Evolutionary conservation across 345 rosid species (phyloP), one percentile per base, ranked within the genome.

Genomic region (Linum trigynum): DNA sequence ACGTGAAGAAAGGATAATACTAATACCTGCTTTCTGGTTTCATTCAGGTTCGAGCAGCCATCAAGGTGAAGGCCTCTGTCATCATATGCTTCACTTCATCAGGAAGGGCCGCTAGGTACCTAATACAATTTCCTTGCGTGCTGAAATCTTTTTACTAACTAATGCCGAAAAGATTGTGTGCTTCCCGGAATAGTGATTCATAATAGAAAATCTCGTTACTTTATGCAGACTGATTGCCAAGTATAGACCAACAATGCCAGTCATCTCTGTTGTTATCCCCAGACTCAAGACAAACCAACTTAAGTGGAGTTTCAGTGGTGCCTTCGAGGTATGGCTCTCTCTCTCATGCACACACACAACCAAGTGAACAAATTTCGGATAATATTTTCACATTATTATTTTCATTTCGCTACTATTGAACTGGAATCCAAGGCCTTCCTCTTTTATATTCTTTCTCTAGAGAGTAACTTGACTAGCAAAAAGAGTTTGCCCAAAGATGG

Each of bases 171-270:
- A 48, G 53, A 48, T 15, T 48, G 14, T 43, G 6, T 3, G 14
- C 3, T 48, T 12, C 53, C 11, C 14, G 53, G 53, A 48, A 48
- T 48, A 48, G 53, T 48, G 53, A 5, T 48, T 48, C 9, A 48
- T 48, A 48, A 2, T 12, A 7, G 9, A 48, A 48, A 48, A 9
- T 48, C 10, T 15, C 11, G 14, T 48, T 48, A 15, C 9, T 9
- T 3, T 51, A 4, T 75, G 74, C 90, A 94, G 99, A 71, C 84
- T 94, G 88, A 94, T 94, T 63, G 92, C 97, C 38, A 94, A 94
- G 76, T 94, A 94, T 71, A 89, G 97, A 79, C 99, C 99, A 61
- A 82, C 96, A 59, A 94, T 94, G 97, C 99, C 99, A 1, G 99
- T 88, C 73, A 74, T 94, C 5, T 94, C 99, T 37, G 99, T 94